A percentile compares a stretch with the other conserved stretches of the same genome.
These are phyloP conservation scores for Chamaecrista fasciculata DNA, from an alignment of 306 rosid genomes.

Conservation along the genomic window DNA sequence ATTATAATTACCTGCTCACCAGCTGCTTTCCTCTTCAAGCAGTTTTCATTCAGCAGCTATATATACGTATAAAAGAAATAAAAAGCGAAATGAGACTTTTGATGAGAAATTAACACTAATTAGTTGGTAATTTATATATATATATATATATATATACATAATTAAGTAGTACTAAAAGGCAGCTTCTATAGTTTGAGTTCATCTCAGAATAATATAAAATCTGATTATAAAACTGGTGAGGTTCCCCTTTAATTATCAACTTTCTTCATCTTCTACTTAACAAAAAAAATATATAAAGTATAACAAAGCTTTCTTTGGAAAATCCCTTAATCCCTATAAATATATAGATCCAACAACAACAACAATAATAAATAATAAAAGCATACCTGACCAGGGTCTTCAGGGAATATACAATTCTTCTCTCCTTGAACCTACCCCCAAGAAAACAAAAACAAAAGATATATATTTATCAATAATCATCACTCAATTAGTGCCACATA, in stretches of 20 bases:
- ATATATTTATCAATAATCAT: slow-evolving; percentile 37
- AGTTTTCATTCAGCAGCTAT: slow-evolving; percentile 70
- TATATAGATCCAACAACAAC: slow-evolving; percentile 38
- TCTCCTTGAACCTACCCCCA: slow-evolving; percentile 75
- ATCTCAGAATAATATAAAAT: slow-evolving; percentile 10
- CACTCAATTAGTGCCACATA: slow-evolving; percentile 43
- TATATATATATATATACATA: too few species aligned
- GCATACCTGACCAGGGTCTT: slow-evolving; percentile 96
- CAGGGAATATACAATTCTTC: slow-evolving; percentile 84
- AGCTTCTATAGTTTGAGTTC: not conserved
- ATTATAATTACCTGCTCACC: slow-evolving; percentile 41
- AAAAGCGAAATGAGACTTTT: too few species aligned
- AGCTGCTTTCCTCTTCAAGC: slow-evolving; percentile 73
- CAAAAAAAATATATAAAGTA: too few species aligned
- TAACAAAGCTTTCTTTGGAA: slow-evolving; percentile 24
- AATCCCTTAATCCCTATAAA: slow-evolving; percentile 28
- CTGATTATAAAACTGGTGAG: slow-evolving; percentile 34
- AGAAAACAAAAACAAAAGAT: not conserved
- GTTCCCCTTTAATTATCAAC: slow-evolving; percentile 13
- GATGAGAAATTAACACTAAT: not conserved
- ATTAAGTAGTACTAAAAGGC: too few species aligned
- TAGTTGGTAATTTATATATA: too few species aligned
- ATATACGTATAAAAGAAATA: too few species aligned
- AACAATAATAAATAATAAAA: not conserved
- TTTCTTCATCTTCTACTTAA: slow-evolving; percentile 1